Evolutionary conservation across 306 rosid genomes (phyloP).

Genomic region (Gillenia trifoliata): DNA sequence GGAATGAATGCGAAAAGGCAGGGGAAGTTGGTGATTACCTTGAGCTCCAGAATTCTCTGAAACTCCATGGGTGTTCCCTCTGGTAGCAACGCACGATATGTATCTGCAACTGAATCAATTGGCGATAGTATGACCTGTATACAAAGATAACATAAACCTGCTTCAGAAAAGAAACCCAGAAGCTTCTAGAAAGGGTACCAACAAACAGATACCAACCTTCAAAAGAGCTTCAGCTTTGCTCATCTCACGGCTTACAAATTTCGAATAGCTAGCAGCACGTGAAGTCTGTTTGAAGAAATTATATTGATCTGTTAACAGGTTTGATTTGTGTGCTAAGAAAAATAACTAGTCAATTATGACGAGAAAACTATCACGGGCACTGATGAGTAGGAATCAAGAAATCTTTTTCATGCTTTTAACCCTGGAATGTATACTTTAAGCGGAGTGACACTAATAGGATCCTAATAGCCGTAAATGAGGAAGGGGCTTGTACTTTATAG

Average conservation of each 20-base stretch:
- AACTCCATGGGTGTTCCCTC: slow-evolving; percentile 99
- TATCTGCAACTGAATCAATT: slow-evolving; percentile 91
- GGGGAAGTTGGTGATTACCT: slow-evolving; percentile 48
- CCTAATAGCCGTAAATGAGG: neutral
- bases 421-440: neutral
- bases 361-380: neutral
- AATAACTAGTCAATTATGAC: slow-evolving; percentile 1
- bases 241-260: slow-evolving; percentile 97
- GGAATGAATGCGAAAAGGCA: slow-evolving; percentile 8
- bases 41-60: slow-evolving; percentile 95
- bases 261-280: slow-evolving; percentile 88
- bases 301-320: slow-evolving; percentile 14
- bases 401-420: neutral
- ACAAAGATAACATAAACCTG: slow-evolving; percentile 2
- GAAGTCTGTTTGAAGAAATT: slow-evolving; percentile 52
- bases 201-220: slow-evolving; percentile 53
- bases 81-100: slow-evolving; percentile 91
- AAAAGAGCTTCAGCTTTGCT: slow-evolving; percentile 98
- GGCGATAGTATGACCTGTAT: slow-evolving; percentile 93
- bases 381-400: neutral
- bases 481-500: neutral
- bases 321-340: slow-evolving; percentile 6
- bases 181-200: slow-evolving; percentile 3
- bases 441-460: neutral
- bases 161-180: slow-evolving; percentile 11